Evolutionary conservation across 2,329 filamentous ascomycete species (phyloP).

Genomic region (Escovopsis sp.): DNA sequence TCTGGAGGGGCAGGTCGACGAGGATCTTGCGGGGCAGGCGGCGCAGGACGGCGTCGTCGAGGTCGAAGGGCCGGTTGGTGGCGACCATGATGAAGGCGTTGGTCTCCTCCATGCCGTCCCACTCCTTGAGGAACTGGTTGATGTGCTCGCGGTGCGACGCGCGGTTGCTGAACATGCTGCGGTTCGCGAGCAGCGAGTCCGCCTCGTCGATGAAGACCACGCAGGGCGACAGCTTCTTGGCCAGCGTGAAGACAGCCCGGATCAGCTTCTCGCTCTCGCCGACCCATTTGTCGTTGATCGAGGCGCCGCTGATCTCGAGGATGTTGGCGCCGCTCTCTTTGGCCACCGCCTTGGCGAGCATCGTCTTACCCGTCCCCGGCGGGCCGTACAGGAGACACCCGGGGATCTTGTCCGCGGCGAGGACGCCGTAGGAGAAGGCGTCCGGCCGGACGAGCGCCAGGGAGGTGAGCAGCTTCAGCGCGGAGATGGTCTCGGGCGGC

Average conservation of each 20-base stretch:
- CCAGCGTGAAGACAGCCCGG: constrained; percentile 76
- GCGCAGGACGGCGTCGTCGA: constrained; percentile 78
- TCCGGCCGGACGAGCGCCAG: constrained; percentile 78
- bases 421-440: constrained; percentile 89
- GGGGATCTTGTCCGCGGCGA: constrained; percentile 80
- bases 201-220: constrained; percentile 97
- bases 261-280: constrained; percentile 96
- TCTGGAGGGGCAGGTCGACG: constrained; percentile 54
- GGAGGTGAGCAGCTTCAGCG: constrained; percentile 76
- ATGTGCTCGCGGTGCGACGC: constrained; percentile 75
- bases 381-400: constrained; percentile 81
- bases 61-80: constrained; percentile 86
- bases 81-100: constrained; percentile 97
- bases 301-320: constrained; percentile 82
- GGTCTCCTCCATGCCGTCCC: constrained; percentile 75
- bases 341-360: constrained; percentile 54
- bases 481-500: constrained; percentile 66
- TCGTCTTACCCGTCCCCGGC: constrained; percentile 63
- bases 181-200: constrained; percentile 75
- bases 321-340: constrained; percentile 53
- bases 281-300: constrained; percentile 92
- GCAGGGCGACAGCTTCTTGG: constrained; percentile 80
- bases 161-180: constrained; percentile 50
- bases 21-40: constrained; percentile 58
- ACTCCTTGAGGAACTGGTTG: constrained; percentile 92